Evolutionary conservation across 129 eudicot species (phyloP).

Genomic region (carrot (Daucus carota)): DNA sequence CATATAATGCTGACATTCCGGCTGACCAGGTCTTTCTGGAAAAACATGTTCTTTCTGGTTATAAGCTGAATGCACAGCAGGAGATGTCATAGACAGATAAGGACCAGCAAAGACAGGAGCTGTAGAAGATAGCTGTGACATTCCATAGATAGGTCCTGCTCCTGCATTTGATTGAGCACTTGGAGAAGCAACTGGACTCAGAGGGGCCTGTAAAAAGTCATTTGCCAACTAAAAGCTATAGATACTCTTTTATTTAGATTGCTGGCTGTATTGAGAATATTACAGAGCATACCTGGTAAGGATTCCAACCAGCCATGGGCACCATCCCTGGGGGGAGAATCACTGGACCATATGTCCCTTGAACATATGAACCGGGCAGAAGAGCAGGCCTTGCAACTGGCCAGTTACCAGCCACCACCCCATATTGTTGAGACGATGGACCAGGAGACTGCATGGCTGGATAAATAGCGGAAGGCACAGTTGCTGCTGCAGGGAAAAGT

Average conservation of each 20-base stretch:
- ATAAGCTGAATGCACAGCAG: conserved; percentile 49
- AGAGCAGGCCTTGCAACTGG: conserved; percentile 66
- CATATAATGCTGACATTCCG: conserved; percentile 75
- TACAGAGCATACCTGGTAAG: conserved; percentile 55
- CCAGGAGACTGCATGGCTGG: conserved; percentile 47
- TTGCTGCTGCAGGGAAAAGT: conserved; percentile 30
- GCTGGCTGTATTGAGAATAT: not conserved
- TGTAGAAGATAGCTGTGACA: conserved; percentile 64
- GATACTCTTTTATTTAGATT: not conserved
- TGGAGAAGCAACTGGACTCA: conserved; percentile 48
- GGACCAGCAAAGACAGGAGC: conserved; percentile 49
- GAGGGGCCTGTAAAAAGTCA: conserved; percentile 44
- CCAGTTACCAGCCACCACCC: conserved; percentile 66
- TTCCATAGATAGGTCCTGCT: conserved; percentile 48
- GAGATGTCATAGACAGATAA: conserved; percentile 33
- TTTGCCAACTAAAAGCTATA: not conserved
- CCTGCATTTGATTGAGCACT: conserved; percentile 38
- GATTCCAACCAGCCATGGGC: conserved; percentile 74
- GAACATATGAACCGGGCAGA: conserved; percentile 66
- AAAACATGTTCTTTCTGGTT: conserved; percentile 44
- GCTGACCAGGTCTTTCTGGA: conserved; percentile 87
- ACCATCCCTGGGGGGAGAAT: conserved; percentile 66
- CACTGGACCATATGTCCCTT: conserved; percentile 68
- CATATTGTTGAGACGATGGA: conserved; percentile 70
- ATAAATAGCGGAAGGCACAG: conserved; percentile 46